phyloP scores from a whole-genome alignment of 208 protist genomes.

The Trichomonas vaginalis region DNA sequence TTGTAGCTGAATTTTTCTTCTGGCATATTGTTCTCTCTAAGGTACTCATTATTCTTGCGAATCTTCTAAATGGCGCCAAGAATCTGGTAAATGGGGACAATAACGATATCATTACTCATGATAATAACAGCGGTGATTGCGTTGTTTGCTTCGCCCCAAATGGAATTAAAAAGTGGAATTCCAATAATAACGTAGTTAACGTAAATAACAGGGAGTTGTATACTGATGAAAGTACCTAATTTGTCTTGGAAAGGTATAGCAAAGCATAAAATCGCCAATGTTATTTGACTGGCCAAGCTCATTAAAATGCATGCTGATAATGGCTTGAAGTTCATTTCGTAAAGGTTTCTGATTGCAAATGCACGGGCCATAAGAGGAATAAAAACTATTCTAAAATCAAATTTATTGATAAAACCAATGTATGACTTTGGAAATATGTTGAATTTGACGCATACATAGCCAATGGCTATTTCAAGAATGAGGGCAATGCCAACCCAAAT shows the following conservation, averaged over 20 bases:
- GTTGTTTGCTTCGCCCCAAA: neutral
- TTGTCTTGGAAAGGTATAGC: neutral
- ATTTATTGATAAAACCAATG: neutral
- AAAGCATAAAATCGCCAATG: neutral
- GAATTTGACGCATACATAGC: neutral
- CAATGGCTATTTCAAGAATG: neutral
- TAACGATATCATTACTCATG: neutral
- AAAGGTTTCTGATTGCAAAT: neutral
- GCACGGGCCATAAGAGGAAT: neutral
- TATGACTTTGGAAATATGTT: neutral
- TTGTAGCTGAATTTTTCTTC: neutral
- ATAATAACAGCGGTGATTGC: neutral
- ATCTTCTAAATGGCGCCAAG: neutral
- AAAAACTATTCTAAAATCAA: neutral
- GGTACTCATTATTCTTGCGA: neutral
- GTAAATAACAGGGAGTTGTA: neutral
- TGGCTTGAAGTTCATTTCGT: neutral
- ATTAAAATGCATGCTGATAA: neutral
- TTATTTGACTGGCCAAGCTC: neutral
- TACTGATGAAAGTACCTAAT: neutral
- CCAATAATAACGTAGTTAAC: slow-evolving; percentile 13
- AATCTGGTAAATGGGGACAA: neutral
- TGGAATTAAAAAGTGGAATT: neutral
- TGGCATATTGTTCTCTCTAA: neutral
- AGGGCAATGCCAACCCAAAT: neutral